Evolutionary conservation across 495 filamentous ascomycete genomes (phyloP).

Genomic region (Elasticomyces elasticus): DNA sequence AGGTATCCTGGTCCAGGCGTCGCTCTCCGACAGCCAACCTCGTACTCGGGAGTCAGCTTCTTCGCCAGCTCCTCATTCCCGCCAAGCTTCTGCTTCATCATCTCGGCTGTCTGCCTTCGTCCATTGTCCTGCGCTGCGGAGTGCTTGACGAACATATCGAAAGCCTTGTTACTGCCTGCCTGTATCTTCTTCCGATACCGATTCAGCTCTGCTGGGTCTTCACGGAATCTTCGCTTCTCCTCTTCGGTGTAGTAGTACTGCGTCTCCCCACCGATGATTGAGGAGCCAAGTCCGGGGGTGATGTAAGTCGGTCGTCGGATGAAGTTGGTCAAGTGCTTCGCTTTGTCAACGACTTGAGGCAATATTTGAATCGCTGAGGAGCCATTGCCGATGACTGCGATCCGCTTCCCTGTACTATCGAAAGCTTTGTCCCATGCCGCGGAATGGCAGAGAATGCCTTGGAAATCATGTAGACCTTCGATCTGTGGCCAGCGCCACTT

Average conservation of each 20-base stretch:
- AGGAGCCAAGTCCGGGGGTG: constrained; percentile 10
- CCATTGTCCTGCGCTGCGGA: constrained; percentile 4
- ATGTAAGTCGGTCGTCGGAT: constrained; percentile 12
- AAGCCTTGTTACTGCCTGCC: constrained; percentile 15
- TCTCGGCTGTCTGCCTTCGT: constrained; percentile 20
- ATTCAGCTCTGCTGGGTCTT: constrained; percentile 15
- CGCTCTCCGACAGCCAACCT: constrained; percentile 25
- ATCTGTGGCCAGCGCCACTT: constrained; percentile 23
- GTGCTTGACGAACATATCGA: constrained; percentile 19
- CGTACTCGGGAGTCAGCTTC: constrained; percentile 27
- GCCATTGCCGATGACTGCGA: constrained; percentile 25
- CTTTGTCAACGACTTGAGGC: constrained; percentile 17
- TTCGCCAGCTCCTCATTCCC: constrained; percentile 21
- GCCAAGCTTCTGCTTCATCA: constrained; percentile 35
- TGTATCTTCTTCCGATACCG: constrained; percentile 19
- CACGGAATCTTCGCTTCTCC: constrained; percentile 8
- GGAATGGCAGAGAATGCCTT: constrained; percentile 20
- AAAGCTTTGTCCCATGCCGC: constrained; percentile 23
- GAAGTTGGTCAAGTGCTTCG: constrained; percentile 10
- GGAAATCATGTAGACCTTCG: constrained; percentile 23
- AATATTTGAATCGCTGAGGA: constrained; percentile 24
- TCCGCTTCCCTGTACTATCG: constrained; percentile 21
- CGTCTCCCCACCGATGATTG: constrained; percentile 7
- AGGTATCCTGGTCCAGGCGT: constrained; percentile 28
- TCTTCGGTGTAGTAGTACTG: constrained; percentile 17